phyloP scores from a whole-genome alignment of 2,329 filamentous ascomycete species.

The Monilinia laxa region DNA sequence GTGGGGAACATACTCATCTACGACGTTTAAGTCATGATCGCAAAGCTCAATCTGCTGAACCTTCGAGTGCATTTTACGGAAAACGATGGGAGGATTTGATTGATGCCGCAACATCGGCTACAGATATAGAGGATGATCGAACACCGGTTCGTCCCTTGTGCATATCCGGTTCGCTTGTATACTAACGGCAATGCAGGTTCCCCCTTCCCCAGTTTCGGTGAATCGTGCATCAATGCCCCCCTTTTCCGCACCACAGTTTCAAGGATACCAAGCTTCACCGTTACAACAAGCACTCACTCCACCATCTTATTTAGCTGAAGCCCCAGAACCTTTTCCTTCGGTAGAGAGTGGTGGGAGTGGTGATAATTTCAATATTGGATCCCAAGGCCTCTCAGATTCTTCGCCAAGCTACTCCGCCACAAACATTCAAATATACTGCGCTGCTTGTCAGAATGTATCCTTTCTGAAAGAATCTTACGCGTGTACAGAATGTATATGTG shows the following conservation, averaged over 20 bases:
- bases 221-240: slow-evolving; percentile 62
- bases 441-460: slow-evolving; percentile 77
- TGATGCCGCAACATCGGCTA: slow-evolving; percentile 88
- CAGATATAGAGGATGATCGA: slow-evolving; percentile 84
- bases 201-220: slow-evolving; percentile 63
- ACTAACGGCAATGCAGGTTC: slow-evolving; percentile 50
- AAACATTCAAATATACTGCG: slow-evolving; percentile 86
- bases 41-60: slow-evolving; percentile 85
- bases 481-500: slow-evolving; percentile 94
- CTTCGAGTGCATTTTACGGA: slow-evolving; percentile 57
- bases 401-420: slow-evolving; percentile 73
- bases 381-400: slow-evolving; percentile 63
- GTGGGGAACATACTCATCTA: slow-evolving; percentile 65
- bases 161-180: background rate
- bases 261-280: slow-evolving; percentile 82
- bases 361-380: slow-evolving; percentile 69
- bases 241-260: slow-evolving; percentile 58
- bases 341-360: slow-evolving; percentile 77
- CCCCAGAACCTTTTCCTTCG: slow-evolving; percentile 79
- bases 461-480: slow-evolving; percentile 82
- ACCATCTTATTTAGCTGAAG: slow-evolving; percentile 65
- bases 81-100: slow-evolving; percentile 97
- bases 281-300: slow-evolving; percentile 89
- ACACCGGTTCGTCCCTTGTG: slow-evolving; percentile 66
- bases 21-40: slow-evolving; percentile 67